Evolutionary conservation across 805 yeast genomes (phyloP), one percentile per base, ranked within the genome.

Genomic region (Cyberlindnera sargentensis): DNA sequence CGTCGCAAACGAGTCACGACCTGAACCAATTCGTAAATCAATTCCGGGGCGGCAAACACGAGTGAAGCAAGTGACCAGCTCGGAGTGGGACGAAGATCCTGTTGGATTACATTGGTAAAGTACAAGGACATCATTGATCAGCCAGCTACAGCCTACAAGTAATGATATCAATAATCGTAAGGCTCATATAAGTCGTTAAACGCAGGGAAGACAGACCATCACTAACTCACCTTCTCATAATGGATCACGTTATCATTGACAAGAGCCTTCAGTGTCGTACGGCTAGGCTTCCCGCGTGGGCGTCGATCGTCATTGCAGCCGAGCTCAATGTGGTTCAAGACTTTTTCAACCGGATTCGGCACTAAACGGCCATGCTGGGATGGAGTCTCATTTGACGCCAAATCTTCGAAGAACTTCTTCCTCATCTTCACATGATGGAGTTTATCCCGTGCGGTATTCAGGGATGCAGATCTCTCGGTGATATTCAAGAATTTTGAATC

Each of bases 161-260:
- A 15, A 15, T 15, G 20, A 15, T 15, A 15, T 15, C 20, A 15
- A 15, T 15, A 15, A 15, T 15, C 20, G 20, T 15, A 15, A 15
- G 20, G 20, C 20, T 15, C 20, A 15, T 15, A 15, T 15, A 15
- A 15, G 20, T 15, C 20, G 20, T 15, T 15, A 15, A 15, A 15
- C 20, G 20, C 20, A 15, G 20, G 20, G 20, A 15, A 15, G 20
- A 15, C 20, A 15, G 20, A 15, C 20, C 20, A 15, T 15, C 20
- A 15, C 20, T 15, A 51, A 31, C 37, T 48, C 34, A 55, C 31
- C 40, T 55, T 55, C 35, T 55, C 59, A 36, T 55, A 55, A 20
- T 42, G 41, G 25, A 54, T 54, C 29, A 43, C 36, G 34, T 44
- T 45, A n/a, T 55, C 54, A 31, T 47, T 41, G 11, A 55, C 57